Evolutionary conservation across 2,329 filamentous ascomycete species (phyloP).

Genomic region (Aspergillus cejpii): DNA sequence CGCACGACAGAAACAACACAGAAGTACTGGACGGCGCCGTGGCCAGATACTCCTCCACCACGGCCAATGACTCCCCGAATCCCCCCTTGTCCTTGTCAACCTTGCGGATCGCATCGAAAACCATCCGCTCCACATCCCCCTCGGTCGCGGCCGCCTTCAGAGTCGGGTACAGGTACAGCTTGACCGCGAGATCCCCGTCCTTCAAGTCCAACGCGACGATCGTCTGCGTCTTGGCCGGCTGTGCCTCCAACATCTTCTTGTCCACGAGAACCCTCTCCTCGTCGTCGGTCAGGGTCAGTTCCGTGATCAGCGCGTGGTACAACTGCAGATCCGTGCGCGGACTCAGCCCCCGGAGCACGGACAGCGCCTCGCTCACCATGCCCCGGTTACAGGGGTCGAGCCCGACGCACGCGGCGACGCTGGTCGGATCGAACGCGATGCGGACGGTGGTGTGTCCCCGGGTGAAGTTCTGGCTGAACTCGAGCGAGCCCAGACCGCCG

Average conservation of each 20-base stretch:
- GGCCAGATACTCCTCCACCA: no score
- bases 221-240: slow-evolving; percentile 12
- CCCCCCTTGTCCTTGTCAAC: not conserved
- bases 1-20: slow-evolving; percentile 12
- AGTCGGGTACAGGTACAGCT: slow-evolving; percentile 17
- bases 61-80: no score
- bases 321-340: slow-evolving; percentile 5
- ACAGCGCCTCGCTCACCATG: slow-evolving; percentile 1
- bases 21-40: slow-evolving; percentile 1
- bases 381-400: slow-evolving; percentile 4
- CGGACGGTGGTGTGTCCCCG: not conserved
- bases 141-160: slow-evolving; percentile 11
- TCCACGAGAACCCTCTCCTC: slow-evolving; percentile 1
- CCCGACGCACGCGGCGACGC: slow-evolving; percentile 1
- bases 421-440: slow-evolving; percentile 7
- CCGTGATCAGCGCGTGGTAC: slow-evolving; percentile 7
- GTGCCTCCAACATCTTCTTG: not conserved
- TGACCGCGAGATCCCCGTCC: slow-evolving; percentile 7
- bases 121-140: not conserved
- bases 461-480: slow-evolving; percentile 13
- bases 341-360: slow-evolving; percentile 1
- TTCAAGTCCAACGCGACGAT: slow-evolving; percentile 17
- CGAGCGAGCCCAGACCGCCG: slow-evolving; percentile 6
- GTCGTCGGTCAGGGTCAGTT: slow-evolving; percentile 6
- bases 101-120: slow-evolving; percentile 5